Conservation (phyloP, 75 land plant genomes). For the Pinus taeda region DNA sequence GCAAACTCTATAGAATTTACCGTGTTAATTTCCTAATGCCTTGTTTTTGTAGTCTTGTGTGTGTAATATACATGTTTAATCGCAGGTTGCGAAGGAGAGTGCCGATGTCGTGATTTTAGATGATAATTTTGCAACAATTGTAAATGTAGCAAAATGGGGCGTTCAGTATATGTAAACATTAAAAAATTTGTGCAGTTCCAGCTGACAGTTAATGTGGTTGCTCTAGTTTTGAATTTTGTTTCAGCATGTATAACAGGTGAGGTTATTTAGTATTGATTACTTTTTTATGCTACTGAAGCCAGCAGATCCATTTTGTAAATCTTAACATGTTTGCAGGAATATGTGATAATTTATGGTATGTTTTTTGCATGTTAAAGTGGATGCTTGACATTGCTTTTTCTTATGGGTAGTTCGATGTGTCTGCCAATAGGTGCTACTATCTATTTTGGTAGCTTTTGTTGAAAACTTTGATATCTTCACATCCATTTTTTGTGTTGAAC, state of each 20-base stretch:
- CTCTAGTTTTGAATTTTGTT: conserved; percentile 82
- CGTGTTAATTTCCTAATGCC: too few species aligned
- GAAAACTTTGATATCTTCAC: neutral
- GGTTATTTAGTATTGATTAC: neutral
- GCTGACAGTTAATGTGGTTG: conserved; percentile 94
- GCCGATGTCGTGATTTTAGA: conserved; percentile 95
- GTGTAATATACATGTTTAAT: neutral
- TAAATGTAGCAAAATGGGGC: conserved; percentile 95
- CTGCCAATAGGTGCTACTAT: too few species aligned
- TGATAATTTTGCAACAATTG: conserved; percentile 96
- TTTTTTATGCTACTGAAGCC: neutral
- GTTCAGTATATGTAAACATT: conserved; percentile 95
- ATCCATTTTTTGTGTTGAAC: neutral
- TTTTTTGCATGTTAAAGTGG: too few species aligned
- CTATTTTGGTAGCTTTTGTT: too few species aligned
- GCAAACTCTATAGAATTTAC: too few species aligned
- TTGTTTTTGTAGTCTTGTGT: too few species aligned
- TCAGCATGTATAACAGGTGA: conserved; percentile 97
- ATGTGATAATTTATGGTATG: too few species aligned
- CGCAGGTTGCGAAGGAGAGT: conserved; percentile 97
- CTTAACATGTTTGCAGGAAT: too few species aligned
- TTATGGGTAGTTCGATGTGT: too few species aligned
- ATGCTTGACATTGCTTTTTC: too few species aligned
- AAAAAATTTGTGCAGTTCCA: conserved; percentile 99
- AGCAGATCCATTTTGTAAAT: too few species aligned